Conservation (phyloP, 2,329 filamentous ascomycete species). For the Neoascochyta sp. region DNA sequence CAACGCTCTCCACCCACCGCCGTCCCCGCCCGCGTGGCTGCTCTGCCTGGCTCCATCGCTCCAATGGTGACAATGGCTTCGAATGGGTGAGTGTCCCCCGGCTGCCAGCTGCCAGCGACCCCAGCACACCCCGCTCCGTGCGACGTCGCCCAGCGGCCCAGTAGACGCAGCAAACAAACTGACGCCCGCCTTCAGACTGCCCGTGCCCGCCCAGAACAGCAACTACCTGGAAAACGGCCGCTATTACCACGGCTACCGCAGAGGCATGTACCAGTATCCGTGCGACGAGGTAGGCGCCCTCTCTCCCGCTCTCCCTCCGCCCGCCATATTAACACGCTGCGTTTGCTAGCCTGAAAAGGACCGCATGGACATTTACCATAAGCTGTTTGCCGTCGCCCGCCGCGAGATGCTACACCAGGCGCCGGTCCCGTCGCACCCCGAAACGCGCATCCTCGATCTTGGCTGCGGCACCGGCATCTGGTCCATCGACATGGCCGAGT, state of each 20-base stretch:
- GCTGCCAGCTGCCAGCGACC: too few species aligned
- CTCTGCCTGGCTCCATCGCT: slow-evolving; percentile 22
- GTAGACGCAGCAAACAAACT: slow-evolving; percentile 5
- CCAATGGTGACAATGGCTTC: slow-evolving; percentile 45
- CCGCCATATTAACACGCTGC: too few species aligned
- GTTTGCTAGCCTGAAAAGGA: slow-evolving; percentile 67
- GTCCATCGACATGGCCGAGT: slow-evolving; percentile 82
- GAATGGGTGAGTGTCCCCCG: slow-evolving; percentile 40
- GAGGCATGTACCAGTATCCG: slow-evolving; percentile 70
- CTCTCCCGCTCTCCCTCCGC: background rate
- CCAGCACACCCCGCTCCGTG: slow-evolving; percentile 38
- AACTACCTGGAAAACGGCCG: slow-evolving; percentile 64
- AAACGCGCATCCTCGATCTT: slow-evolving; percentile 57
- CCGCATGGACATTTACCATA: slow-evolving; percentile 78
- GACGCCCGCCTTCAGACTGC: slow-evolving; percentile 25
- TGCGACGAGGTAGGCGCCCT: slow-evolving; percentile 63
- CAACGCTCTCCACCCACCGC: slow-evolving; percentile 14
- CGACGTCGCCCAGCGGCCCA: slow-evolving; percentile 15
- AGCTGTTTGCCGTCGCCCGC: slow-evolving; percentile 66
- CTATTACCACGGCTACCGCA: slow-evolving; percentile 64
- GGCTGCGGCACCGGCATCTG: slow-evolving; percentile 90
- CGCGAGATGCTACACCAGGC: slow-evolving; percentile 48
- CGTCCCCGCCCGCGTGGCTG: slow-evolving; percentile 19
- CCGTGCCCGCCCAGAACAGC: slow-evolving; percentile 40
- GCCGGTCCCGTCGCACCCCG: slow-evolving; percentile 40